Evolutionary conservation across 164 flowering plant species (phyloP).

Genomic region (Macadamia integrifolia): DNA sequence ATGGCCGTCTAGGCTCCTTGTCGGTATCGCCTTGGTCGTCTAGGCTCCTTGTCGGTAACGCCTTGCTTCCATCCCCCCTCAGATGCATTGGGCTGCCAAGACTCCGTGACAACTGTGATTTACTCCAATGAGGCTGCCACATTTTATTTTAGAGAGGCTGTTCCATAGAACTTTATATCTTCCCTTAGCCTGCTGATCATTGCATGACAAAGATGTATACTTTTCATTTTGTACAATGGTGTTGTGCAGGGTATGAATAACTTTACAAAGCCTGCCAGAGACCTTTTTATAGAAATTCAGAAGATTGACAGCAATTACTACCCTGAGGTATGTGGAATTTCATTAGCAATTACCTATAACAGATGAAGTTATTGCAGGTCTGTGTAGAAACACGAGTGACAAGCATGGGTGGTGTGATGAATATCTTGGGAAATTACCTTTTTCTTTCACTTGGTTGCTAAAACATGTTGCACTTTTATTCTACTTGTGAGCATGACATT

Average conservation of each 20-base stretch:
- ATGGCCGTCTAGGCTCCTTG: no score
- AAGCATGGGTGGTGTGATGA: not conserved
- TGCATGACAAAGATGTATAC: not conserved
- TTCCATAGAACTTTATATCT: not conserved
- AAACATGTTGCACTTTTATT: no score
- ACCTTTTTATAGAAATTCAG: conserved; percentile 59
- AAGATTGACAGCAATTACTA: conserved; percentile 65
- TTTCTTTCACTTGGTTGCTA: no score
- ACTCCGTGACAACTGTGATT: not conserved
- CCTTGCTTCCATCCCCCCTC: no score
- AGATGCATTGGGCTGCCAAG: no score
- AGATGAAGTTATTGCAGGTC: no score
- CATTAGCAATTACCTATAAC: not conserved
- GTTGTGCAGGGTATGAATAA: conserved; percentile 43
- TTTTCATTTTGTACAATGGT: not conserved
- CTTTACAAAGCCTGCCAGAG: conserved; percentile 63
- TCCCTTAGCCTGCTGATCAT: not conserved
- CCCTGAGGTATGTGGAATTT: conserved; percentile 51
- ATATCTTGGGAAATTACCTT: no score
- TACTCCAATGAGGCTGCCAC: not conserved
- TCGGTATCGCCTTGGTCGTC: no score
- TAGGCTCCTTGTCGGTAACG: no score
- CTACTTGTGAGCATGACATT: no score
- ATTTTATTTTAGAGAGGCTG: not conserved
- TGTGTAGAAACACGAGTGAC: no score